phyloP scores from a whole-genome alignment of 345 rosid genomes.

The Kandelia obovata region DNA sequence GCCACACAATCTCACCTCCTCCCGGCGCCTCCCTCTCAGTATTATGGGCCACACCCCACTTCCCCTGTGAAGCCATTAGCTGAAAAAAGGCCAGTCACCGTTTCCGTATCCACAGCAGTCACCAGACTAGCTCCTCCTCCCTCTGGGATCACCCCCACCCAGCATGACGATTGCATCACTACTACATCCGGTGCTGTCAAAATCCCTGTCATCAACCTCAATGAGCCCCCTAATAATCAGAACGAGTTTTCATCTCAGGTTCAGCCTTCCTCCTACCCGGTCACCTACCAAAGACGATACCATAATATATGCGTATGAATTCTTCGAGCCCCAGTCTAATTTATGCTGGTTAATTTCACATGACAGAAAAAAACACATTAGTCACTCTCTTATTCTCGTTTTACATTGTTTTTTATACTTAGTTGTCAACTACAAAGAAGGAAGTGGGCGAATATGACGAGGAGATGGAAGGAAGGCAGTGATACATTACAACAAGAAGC shows the following conservation, averaged over 20 bases:
- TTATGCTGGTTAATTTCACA: background rate
- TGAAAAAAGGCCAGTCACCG: conserved; percentile 33
- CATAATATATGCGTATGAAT: conserved; percentile 19
- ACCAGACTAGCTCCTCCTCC: conserved; percentile 13
- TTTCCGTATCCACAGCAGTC: conserved; percentile 18
- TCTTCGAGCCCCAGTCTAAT: background rate
- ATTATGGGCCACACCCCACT: conserved; percentile 16
- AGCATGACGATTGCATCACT: conserved; percentile 2
- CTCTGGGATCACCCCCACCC: conserved; percentile 11
- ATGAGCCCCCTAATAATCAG: conserved; percentile 39
- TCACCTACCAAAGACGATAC: conserved; percentile 43
- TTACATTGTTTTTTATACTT: background rate
- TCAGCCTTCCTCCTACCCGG: conserved; percentile 24
- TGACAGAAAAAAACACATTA: background rate
- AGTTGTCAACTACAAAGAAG: conserved; percentile 25
- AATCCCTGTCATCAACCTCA: conserved; percentile 41
- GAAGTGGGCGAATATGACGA: conserved; percentile 11
- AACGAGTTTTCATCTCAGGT: conserved; percentile 14
- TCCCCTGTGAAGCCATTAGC: conserved; percentile 51
- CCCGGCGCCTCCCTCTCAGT: conserved; percentile 10
- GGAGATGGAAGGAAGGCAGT: conserved; percentile 8
- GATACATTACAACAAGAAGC: conserved; percentile 10
- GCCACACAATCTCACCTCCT: conserved; percentile 6
- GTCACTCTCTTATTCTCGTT: background rate
- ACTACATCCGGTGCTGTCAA: background rate